Percentiles rank a stretch among this genome's conserved stretches.
Conservation (phyloP, 805 yeast genomes). For the Monosporozyma yasuniensis region DNA sequence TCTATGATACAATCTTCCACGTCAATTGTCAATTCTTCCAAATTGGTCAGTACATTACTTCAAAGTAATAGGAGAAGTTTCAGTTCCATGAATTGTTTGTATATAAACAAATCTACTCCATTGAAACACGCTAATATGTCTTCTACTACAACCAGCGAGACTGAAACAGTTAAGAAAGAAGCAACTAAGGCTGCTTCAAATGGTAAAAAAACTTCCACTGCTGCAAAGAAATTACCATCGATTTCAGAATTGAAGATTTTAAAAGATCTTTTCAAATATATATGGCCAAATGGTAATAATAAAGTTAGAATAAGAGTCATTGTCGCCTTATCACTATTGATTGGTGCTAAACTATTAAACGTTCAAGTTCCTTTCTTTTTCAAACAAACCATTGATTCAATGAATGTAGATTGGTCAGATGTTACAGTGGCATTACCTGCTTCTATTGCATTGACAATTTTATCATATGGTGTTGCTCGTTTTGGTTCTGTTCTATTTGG, state of each 20-base stretch:
- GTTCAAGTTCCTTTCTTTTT: constrained; percentile 96
- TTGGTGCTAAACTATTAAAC: constrained; percentile 76
- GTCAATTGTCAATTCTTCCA: not conserved
- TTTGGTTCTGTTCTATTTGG: constrained; percentile 93
- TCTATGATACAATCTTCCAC: not conserved
- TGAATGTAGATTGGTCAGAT: constrained; percentile 81
- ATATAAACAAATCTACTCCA: not conserved
- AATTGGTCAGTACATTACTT: not conserved
- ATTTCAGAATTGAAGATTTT: constrained; percentile 44
- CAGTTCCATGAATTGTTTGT: not conserved
- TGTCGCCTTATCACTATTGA: constrained; percentile 61
- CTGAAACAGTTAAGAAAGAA: not conserved
- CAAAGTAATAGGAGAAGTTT: not conserved
- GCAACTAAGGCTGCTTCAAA: not conserved
- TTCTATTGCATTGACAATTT: constrained; percentile 52
- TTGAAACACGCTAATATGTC: not conserved
- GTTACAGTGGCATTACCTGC: constrained; percentile 50
- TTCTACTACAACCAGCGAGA: not conserved
- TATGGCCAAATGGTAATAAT: constrained; percentile 73
- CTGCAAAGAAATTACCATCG: constrained; percentile 16
- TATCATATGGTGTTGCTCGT: constrained; percentile 89
- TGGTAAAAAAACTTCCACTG: not conserved
- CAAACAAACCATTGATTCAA: constrained; percentile 77
- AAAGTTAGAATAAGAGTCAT: constrained; percentile 66
- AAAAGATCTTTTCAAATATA: constrained; percentile 53